These are phyloP conservation scores for Nitzschia putrida DNA, from an alignment of 108 stramenopile species.

Conservation along the genomic window DNA sequence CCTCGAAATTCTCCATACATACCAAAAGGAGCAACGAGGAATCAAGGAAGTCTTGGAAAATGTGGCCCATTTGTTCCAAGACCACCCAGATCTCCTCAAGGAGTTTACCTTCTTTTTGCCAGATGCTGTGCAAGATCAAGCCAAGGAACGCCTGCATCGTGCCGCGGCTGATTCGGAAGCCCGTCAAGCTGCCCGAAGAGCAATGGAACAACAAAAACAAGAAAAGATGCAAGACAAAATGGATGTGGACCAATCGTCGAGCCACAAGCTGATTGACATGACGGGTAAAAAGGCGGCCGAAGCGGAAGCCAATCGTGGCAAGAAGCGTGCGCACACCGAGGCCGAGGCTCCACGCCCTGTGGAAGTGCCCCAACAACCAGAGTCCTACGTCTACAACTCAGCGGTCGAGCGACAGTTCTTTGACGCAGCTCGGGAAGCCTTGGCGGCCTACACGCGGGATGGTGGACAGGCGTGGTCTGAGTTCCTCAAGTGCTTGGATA, in stretches of 20 bases:
- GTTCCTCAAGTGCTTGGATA: conserved; percentile 92
- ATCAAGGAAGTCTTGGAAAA: conserved; percentile 93
- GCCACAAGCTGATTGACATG: conserved; percentile 72
- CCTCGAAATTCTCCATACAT: conserved; percentile 92
- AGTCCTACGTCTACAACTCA: conserved; percentile 78
- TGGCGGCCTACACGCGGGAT: conserved; percentile 79
- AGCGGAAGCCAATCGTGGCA: conserved; percentile 13
- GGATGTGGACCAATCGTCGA: not conserved
- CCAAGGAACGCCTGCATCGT: conserved; percentile 81
- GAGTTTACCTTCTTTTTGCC: conserved; percentile 95
- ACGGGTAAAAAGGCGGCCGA: conserved; percentile 32
- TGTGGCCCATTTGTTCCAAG: conserved; percentile 86
- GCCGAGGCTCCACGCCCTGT: conserved; percentile 4
- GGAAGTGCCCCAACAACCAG: conserved; percentile 44
- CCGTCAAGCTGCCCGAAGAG: conserved; percentile 64
- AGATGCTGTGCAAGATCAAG: conserved; percentile 91
- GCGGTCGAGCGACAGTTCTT: conserved; percentile 92
- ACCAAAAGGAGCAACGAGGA: conserved; percentile 92
- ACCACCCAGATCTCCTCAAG: conserved; percentile 91
- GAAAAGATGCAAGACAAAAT: conserved; percentile 7
- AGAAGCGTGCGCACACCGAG: conserved; percentile 31
- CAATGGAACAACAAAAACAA: not conserved
- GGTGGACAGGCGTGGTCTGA: conserved; percentile 92
- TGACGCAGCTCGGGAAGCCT: conserved; percentile 80
- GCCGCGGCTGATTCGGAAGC: conserved; percentile 88